Conservation (phyloP, 2,329 filamentous ascomycete species). For the Trichoderma asperellum region DNA sequence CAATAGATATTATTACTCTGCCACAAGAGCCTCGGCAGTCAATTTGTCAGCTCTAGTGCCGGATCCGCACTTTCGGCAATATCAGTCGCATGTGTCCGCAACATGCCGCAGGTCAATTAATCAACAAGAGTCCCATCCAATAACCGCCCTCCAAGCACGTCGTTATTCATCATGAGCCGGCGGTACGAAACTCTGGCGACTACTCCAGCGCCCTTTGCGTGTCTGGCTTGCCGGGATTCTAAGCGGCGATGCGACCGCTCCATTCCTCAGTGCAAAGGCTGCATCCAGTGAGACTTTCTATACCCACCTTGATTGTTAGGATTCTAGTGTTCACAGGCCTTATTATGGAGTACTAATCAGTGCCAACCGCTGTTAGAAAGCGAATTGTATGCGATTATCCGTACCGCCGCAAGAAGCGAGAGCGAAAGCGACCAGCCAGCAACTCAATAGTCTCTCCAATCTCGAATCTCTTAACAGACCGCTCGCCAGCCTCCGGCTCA, state of each 20-base stretch:
- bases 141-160: not conserved
- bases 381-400: slow-evolving; percentile 29
- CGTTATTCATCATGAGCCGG: slow-evolving; percentile 6
- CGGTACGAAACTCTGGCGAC: slow-evolving; percentile 20
- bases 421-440: not conserved
- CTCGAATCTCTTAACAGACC: not conserved
- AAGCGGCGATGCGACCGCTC: slow-evolving; percentile 28
- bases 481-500: not conserved
- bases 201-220: slow-evolving; percentile 17
- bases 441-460: not conserved
- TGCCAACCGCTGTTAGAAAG: slow-evolving; percentile 8
- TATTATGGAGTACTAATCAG: not conserved
- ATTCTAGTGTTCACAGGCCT: not conserved
- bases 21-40: not conserved
- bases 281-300: slow-evolving; percentile 16
- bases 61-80: slow-evolving; percentile 5
- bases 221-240: slow-evolving; percentile 23
- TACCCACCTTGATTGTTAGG: not conserved
- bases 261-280: slow-evolving; percentile 28
- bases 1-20: not conserved
- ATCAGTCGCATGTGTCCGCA: slow-evolving; percentile 18
- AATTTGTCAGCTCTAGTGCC: slow-evolving; percentile 1
- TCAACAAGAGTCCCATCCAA: not conserved
- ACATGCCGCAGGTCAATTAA: slow-evolving; percentile 13
- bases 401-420: slow-evolving; percentile 26